Base-by-base conservation (phyloP, 2,329 filamentous ascomycete species). In the Aspergillus sp. region DNA sequence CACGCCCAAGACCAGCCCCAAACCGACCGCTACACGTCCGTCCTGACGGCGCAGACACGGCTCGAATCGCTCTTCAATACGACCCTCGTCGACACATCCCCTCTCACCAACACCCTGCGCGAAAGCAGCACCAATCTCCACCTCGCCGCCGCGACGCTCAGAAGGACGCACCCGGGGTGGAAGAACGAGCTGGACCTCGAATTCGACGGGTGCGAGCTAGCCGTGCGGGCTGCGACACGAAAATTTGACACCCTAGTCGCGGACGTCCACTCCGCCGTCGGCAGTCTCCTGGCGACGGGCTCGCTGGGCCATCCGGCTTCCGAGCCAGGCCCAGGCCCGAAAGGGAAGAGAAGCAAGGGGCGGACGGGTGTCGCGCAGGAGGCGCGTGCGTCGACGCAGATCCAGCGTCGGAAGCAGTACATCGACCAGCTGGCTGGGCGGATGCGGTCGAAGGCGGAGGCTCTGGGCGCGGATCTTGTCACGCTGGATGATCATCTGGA, bases 161-260 rank as follows among this genome's bases (percentile, higher is more conserved):
- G 49, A 29, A 35, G 36, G n/a, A 39, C 37, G 16, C 52, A 56
- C 27, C 48, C 53, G 10, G 47, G 48, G 14, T 49, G 39, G 2
- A 52, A 48, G 15, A 42, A 61, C 29, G 56, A 57, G n/a, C 49
- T 61, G 1, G 48, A 57, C 10, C 53, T 61, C 8, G 58, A 61
- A 35, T 61, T 60, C 34, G 44, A 51, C 29, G 55, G 58, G 30
- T 52, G 53, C 36, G 45, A 49, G 37, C 37, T 47, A 29, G 55
- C 56, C 11, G 42, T 55, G 3, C 47, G 53, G 29, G 40, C 52
- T 7, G 55, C 57, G 17, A 41, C 46, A 1, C 48, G 49, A 38
- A 51, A 58, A 38, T 53, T 60, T 30, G 54, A 57, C 30, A 54
- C 53, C 10, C 43, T 61, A 7, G 51, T 49, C 27, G 48, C 49